A percentile compares a stretch with the other conserved stretches of the same genome.
Conservation (phyloP, 1,284 basidiomycete genomes). For the Omphalotus olearius region DNA sequence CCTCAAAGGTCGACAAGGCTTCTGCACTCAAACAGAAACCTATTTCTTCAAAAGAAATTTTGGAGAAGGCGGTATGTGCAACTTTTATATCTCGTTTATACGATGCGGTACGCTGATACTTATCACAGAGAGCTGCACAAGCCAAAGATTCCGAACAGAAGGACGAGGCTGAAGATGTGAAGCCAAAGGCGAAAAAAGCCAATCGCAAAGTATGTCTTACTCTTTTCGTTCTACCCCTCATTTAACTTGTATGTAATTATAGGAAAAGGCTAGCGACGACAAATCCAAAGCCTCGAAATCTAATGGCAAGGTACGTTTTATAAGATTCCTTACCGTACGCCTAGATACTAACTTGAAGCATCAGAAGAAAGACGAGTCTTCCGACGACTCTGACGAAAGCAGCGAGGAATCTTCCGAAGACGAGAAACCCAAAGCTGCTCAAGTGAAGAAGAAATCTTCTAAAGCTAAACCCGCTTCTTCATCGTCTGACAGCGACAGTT, state of each 20-base stretch:
- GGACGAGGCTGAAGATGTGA: not conserved
- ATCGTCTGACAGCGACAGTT: conserved; percentile 22
- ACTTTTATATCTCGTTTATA: not conserved
- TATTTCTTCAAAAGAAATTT: conserved; percentile 3
- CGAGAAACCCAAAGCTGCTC: conserved; percentile 31
- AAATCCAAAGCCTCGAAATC: conserved; percentile 4
- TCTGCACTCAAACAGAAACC: conserved; percentile 1
- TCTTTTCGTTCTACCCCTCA: not conserved
- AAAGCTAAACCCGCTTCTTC: conserved; percentile 19
- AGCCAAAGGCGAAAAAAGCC: conserved; percentile 1
- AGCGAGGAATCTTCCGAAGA: conserved; percentile 12
- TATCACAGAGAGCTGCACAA: conserved; percentile 1
- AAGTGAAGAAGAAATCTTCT: conserved; percentile 32
- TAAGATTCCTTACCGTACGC: not conserved
- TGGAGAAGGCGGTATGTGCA: conserved; percentile 9
- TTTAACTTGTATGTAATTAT: not conserved
- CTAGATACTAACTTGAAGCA: not conserved
- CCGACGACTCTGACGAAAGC: conserved; percentile 18
- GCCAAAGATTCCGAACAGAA: not conserved
- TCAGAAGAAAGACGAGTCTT: conserved; percentile 15
- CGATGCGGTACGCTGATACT: not conserved
- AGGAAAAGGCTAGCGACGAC: not conserved
- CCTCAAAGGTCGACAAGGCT: not conserved
- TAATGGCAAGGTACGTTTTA: conserved; percentile 10
- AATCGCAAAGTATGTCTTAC: not conserved